These are phyloP conservation scores for Omphalea diandra DNA, from an alignment of 441 rosid genomes.

Conservation along the genomic window DNA sequence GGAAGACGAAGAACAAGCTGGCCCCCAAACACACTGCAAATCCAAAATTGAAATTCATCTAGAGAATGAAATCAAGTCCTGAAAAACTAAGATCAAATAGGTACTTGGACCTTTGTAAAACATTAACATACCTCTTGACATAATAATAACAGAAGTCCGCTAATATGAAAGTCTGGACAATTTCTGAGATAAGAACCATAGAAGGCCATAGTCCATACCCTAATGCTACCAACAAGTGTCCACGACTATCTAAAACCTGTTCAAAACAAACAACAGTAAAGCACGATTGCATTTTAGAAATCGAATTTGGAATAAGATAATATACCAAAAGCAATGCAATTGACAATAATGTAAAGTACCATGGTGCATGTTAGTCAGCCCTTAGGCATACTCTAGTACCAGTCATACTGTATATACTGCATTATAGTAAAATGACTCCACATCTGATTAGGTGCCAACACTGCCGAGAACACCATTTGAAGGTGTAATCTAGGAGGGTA, in stretches of 20 bases:
- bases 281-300: not conserved
- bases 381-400: too few species aligned
- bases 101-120: not conserved
- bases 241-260: constrained; percentile 89
- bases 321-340: not conserved
- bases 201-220: constrained; percentile 99
- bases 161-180: constrained; percentile 94
- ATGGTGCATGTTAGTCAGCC: too few species aligned
- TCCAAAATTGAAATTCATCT: not conserved
- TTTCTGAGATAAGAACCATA: constrained; percentile 95
- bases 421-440: not conserved
- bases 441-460: not conserved
- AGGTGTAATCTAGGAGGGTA: not conserved
- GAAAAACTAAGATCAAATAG: not conserved
- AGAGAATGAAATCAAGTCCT: not conserved
- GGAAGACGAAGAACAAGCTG: constrained; percentile 98
- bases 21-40: constrained; percentile 91
- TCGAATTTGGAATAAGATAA: not conserved
- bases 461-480: too few species aligned
- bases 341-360: not conserved
- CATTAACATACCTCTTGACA: constrained; percentile 58
- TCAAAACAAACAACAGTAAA: constrained; percentile 17
- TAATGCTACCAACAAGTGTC: constrained; percentile 85
- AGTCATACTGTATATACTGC: too few species aligned
- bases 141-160: constrained; percentile 99